These are phyloP conservation scores for Leucosporidium scottii DNA, from an alignment of 768 basidiomycete genomes.

Conservation along the genomic window DNA sequence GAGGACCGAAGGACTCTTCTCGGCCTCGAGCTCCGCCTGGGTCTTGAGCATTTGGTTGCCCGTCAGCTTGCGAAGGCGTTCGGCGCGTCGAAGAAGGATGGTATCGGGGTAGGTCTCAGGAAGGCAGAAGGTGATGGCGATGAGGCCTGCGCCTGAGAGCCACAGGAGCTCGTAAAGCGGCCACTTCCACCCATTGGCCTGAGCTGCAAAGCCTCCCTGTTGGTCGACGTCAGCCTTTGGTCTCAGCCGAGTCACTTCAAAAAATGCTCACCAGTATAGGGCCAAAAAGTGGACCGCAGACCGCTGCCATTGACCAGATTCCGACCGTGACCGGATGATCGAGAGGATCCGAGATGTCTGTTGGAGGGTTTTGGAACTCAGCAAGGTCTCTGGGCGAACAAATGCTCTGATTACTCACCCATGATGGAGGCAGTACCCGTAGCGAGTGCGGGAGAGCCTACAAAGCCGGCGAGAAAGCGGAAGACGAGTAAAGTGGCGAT, in stretches of 20 bases:
- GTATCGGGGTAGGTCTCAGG: constrained; percentile 42
- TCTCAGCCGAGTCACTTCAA: too few relatives aligned
- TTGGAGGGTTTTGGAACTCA: too few relatives aligned
- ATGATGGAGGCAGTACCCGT: constrained; percentile 40
- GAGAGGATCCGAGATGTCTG: too few relatives aligned
- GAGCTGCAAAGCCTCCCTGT: constrained; percentile 38
- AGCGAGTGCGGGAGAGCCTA: constrained; percentile 43
- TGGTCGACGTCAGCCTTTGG: too few relatives aligned
- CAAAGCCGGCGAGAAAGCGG: constrained; percentile 43
- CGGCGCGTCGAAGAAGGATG: constrained; percentile 42
- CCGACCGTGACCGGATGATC: too few relatives aligned
- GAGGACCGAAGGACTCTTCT: too few relatives aligned
- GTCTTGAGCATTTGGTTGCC: constrained; percentile 38
- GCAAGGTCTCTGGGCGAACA: too few relatives aligned
- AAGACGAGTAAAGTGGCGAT: constrained; percentile 39
- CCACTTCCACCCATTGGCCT: constrained; percentile 43
- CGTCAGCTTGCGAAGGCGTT: constrained; percentile 41
- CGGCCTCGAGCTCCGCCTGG: constrained; percentile 2
- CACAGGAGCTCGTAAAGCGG: constrained; percentile 37
- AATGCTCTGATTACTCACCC: constrained; percentile 1
- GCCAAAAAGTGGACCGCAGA: too few relatives aligned
- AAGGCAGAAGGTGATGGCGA: constrained; percentile 38
- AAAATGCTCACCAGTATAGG: too few relatives aligned
- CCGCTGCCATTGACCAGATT: too few relatives aligned
- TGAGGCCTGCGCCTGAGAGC: constrained; percentile 34